Base-by-base conservation (phyloP, 768 basidiomycete genomes). In the Tylopilus rubrobrunneus region DNA sequence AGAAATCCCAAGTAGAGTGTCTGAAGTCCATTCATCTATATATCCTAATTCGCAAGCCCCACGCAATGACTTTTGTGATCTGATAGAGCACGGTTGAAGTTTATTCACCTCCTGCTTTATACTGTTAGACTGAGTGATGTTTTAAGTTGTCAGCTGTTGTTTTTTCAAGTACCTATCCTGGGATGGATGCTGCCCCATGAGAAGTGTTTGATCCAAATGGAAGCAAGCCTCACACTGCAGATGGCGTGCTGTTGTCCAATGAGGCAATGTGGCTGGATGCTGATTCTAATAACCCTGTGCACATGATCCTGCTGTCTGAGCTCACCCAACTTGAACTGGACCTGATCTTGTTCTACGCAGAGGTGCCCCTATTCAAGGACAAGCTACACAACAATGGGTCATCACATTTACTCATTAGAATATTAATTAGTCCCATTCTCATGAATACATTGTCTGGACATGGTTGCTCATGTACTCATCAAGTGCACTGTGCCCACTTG, bases 401-500 rank as follows among this genome's bases (percentile, higher is more conserved):
- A 7, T 94, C 94, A 1, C 80, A 84, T 28, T 70, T 93, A 2
- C 79, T 92, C 25, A 86, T 93, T 44, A 78, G 94, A 63, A 92
- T n/a, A n/a, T n/a, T 98, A 53, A 95, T 98, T 66, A 71, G 91
- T 79, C 17, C 21, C 4, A 8, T 36, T 11, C 25, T 27, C 7
- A n/a, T n/a, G n/a, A 19, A 5, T 45, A 15, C 5, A 15, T 28
- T 3, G 14, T 25, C 4, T 17, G 15, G 51, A 1, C 21, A 25
- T 23, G 19, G 28, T 44, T 21, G 37, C 51, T 57, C 37, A 56
- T 33, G 23, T 27, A 10, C 27, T 14, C 37, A 27, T 27, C 23
- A 98, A 98, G 95, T 87, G 97, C 46, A 94, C 98, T 40, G 98
- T 98, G 95, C 93, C 95, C 4, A 86, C 86, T 9, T 98, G 89